phyloP scores from a whole-genome alignment of 768 basidiomycete genomes.

The Boletus vinaceobasis region DNA sequence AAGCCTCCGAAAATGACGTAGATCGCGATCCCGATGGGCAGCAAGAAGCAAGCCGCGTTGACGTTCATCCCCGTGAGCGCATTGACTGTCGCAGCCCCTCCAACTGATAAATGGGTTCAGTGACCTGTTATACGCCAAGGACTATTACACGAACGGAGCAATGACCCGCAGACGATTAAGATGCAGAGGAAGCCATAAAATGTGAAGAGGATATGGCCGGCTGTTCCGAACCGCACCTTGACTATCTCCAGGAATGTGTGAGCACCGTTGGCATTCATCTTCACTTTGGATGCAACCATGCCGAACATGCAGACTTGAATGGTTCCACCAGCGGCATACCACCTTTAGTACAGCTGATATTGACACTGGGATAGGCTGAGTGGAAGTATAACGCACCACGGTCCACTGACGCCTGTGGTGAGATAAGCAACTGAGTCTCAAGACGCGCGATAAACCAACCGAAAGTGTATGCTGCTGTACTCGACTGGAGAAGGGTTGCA shows the following conservation, averaged over 20 bases:
- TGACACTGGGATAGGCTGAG: neutral
- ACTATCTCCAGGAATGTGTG: slow-evolving; percentile 60
- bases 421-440: neutral
- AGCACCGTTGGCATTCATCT: slow-evolving; percentile 56
- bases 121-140: neutral
- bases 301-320: slow-evolving; percentile 53
- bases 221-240: slow-evolving; percentile 45
- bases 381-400: slow-evolving; percentile 34
- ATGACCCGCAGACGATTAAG: slow-evolving; percentile 47
- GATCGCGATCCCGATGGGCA: slow-evolving; percentile 44
- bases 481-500: slow-evolving; percentile 52
- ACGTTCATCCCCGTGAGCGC: slow-evolving; percentile 45
- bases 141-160: slow-evolving; percentile 38
- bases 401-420: slow-evolving; percentile 43
- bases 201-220: slow-evolving; percentile 46
- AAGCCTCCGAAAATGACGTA: slow-evolving; percentile 43
- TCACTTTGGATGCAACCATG: slow-evolving; percentile 53
- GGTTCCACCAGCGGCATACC: slow-evolving; percentile 51
- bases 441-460: slow-evolving; percentile 17
- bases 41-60: slow-evolving; percentile 42
- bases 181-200: slow-evolving; percentile 52
- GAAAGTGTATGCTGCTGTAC: slow-evolving; percentile 50
- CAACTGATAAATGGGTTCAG: slow-evolving; percentile 26
- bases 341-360: slow-evolving; percentile 27
- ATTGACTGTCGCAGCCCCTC: slow-evolving; percentile 45